These are phyloP conservation scores for Pseudopyricularia cyperi DNA, from an alignment of 2,329 filamentous ascomycete species.

Conservation along the genomic window DNA sequence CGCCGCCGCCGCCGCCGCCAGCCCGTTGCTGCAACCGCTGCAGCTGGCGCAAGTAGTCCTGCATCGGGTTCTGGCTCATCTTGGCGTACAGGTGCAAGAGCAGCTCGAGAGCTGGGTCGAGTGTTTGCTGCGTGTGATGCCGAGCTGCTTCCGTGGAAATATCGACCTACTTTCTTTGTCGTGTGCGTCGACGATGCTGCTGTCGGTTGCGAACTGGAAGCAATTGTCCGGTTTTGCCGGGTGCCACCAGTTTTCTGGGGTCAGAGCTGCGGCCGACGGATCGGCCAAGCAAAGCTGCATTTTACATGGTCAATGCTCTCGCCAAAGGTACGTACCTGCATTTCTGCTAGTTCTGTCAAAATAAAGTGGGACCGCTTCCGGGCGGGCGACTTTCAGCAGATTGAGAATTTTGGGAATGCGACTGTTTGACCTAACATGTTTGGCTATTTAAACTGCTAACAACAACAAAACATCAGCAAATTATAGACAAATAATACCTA, in stretches of 20 bases:
- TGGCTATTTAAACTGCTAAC: too few relatives aligned
- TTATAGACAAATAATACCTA: too few relatives aligned
- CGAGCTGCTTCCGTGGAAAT: background rate
- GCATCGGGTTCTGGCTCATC: slow-evolving; percentile 26
- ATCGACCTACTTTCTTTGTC: background rate
- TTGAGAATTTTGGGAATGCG: background rate
- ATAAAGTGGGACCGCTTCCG: background rate
- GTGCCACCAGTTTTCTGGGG: background rate
- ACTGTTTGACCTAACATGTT: too few relatives aligned
- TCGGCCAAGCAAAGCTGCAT: background rate
- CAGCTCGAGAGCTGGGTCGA: background rate
- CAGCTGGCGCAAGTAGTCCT: slow-evolving; percentile 37
- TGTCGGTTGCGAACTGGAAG: background rate
- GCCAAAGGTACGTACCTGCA: background rate
- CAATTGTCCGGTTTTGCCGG: background rate
- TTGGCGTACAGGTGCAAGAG: slow-evolving; percentile 7
- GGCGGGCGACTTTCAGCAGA: background rate
- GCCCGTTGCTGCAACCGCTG: slow-evolving; percentile 18
- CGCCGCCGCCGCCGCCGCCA: slow-evolving; percentile 14
- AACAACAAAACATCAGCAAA: too few relatives aligned
- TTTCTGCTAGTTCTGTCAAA: background rate
- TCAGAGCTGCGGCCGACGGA: background rate
- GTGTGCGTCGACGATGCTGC: background rate
- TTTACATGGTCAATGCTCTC: background rate
- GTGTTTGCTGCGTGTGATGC: background rate